These are phyloP conservation scores for Ustilago trichophora DNA, from an alignment of 1,284 basidiomycete genomes.

Conservation along the genomic window DNA sequence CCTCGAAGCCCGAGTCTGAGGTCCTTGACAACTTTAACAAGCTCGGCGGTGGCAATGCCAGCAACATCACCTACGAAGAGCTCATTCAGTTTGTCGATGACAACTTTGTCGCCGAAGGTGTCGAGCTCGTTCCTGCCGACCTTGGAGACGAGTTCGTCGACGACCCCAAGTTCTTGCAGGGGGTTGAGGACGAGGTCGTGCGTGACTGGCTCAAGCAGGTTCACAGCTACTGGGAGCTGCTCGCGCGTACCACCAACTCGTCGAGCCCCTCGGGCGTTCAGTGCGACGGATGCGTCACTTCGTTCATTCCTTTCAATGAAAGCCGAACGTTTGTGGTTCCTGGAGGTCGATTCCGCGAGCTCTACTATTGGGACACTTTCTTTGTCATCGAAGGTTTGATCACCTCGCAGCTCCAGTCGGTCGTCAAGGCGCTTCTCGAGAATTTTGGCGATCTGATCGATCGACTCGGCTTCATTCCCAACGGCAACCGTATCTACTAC, in stretches of 20 bases:
- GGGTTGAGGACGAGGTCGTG: conserved; percentile 77
- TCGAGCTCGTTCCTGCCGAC: conserved; percentile 76
- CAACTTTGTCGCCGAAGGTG: conserved; percentile 85
- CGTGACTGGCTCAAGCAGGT: conserved; percentile 80
- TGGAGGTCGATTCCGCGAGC: conserved; percentile 76
- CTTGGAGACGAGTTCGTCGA: conserved; percentile 73
- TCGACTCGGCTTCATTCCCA: conserved; percentile 90
- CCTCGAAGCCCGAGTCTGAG: conserved; percentile 68
- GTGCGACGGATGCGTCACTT: conserved; percentile 76
- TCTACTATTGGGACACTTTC: conserved; percentile 57
- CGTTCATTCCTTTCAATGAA: conserved; percentile 83
- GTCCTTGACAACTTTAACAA: conserved; percentile 78
- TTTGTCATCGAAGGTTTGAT: conserved; percentile 74
- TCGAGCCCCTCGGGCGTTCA: conserved; percentile 71
- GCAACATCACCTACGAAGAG: conserved; percentile 70
- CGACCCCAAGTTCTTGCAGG: conserved; percentile 76
- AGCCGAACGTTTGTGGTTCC: conserved; percentile 83
- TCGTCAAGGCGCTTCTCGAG: conserved; percentile 73
- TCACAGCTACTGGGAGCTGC: conserved; percentile 81
- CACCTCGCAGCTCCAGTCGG: conserved; percentile 77
- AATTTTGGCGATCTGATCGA: conserved; percentile 83
- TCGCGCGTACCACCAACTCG: conserved; percentile 79
- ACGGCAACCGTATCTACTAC: conserved; percentile 84
- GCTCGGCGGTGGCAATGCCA: conserved; percentile 69
- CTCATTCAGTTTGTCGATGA: conserved; percentile 76